Conservation (phyloP, 768 basidiomycete species). For the Pholiota conissans region DNA sequence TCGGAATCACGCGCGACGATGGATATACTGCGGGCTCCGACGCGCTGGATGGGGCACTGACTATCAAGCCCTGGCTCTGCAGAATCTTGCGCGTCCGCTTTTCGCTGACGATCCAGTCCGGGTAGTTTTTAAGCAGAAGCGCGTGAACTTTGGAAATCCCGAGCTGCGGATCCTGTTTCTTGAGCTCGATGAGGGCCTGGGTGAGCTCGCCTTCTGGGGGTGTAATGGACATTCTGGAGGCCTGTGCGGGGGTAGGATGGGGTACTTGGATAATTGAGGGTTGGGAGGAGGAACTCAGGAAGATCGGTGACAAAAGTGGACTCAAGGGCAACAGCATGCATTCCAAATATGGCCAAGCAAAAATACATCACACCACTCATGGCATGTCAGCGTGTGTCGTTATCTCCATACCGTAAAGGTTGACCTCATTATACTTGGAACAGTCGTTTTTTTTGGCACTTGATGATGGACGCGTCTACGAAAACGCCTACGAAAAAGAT, state of each 20-base stretch:
- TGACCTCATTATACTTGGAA: background rate
- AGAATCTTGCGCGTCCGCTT: slow-evolving; percentile 77
- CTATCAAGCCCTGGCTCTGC: slow-evolving; percentile 54
- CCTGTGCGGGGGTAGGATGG: background rate
- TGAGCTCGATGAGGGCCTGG: slow-evolving; percentile 52
- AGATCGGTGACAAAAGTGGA: background rate
- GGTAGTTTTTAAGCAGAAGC: slow-evolving; percentile 55
- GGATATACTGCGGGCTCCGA: slow-evolving; percentile 42
- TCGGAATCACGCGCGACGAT: slow-evolving; percentile 61
- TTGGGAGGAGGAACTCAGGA: background rate
- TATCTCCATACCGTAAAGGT: background rate
- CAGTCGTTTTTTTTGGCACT: background rate
- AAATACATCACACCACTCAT: background rate
- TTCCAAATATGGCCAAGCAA: background rate
- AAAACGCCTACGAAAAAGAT: background rate
- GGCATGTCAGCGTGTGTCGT: no score
- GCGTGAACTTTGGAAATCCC: slow-evolving; percentile 75
- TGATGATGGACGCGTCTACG: background rate
- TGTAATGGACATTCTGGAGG: slow-evolving; percentile 10
- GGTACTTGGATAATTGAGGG: background rate
- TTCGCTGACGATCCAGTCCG: slow-evolving; percentile 81
- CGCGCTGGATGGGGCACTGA: slow-evolving; percentile 19
- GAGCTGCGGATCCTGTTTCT: slow-evolving; percentile 55
- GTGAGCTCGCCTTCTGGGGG: slow-evolving; percentile 69
- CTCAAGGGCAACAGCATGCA: background rate